Base-by-base conservation (phyloP, 1,139 yeast genomes). In the Wickerhamomyces sp. region DNA sequence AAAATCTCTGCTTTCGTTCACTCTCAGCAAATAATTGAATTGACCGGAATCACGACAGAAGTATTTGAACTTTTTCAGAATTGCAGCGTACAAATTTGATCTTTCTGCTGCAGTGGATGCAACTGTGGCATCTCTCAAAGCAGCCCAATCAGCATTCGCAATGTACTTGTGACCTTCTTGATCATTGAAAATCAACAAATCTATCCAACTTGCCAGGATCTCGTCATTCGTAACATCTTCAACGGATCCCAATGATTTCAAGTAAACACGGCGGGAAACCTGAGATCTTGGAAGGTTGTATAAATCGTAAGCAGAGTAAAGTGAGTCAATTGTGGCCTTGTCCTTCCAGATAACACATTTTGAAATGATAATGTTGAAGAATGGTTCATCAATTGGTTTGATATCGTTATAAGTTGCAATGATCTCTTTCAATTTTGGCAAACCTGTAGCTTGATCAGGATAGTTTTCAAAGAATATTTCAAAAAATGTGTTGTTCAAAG, bases 61-160 rank as follows among this genome's bases (percentile, higher is more conserved):
- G 25, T 61, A 58, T 14, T 71, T 64, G 45, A 68, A 82, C 17
- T 68, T 55, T 44, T 73, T 70, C 48, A 80, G 71, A 33, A 82
- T 62, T 37, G 75, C 69, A 57, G 75, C 70, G 58, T 80, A 83
- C 15, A 81, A 59, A 25, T 66, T 65, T 41, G 68, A 68, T 58
- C 86, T 69, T 30, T 67, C 68, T 1, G 56, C 54, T n/a, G 46
- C 38, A n/a, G n/a, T n/a, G 4, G 50, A 41, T 34, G 73, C 71
- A 31, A 82, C 70, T 6, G 91, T 82, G 12, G 89, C 84, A 57
- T 80, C 87, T 61, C 89, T 72, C 40, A 88, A 64, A 2, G 95
- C 85, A 32, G 89, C 80, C 91, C 95, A 85, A 61, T 86, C 95
- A 18, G 91, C 93, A 51, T 77, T 76, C 10, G 94, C 89, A 48